A percentile compares a stretch with the other conserved stretches of the same genome.
phyloP scores from a whole-genome alignment of 1,284 basidiomycete species.

The Cryptococcus deneoformans region DNA sequence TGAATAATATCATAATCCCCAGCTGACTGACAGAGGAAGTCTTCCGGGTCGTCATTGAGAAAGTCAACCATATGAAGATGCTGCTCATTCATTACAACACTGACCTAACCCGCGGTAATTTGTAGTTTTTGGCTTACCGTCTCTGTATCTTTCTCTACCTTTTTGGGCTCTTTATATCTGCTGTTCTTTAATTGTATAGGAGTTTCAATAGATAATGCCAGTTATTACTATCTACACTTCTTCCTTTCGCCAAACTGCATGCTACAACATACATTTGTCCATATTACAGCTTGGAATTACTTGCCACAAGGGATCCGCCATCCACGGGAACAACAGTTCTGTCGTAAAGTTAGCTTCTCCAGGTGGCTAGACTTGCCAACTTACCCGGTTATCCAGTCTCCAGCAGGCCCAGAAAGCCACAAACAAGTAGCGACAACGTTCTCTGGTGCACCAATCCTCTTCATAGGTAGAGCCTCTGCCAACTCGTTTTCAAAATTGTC shows the following conservation, averaged over 20 bases:
- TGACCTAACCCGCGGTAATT: no score
- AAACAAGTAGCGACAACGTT: slow-evolving; percentile 63
- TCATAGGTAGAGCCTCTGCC: slow-evolving; percentile 54
- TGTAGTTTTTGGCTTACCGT: background rate
- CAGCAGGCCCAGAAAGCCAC: slow-evolving; percentile 61
- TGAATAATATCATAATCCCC: background rate
- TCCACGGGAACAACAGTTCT: slow-evolving; percentile 61
- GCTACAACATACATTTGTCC: background rate
- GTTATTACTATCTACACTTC: no score
- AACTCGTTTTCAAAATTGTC: slow-evolving; percentile 55
- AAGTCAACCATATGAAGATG: no score
- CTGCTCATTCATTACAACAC: no score
- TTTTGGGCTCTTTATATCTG: background rate
- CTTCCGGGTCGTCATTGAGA: no score
- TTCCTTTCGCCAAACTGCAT: no score
- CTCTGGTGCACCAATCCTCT: slow-evolving; percentile 61
- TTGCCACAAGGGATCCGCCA: slow-evolving; percentile 54
- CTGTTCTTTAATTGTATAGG: no score
- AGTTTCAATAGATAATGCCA: no score
- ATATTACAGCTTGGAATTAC: slow-evolving; percentile 23
- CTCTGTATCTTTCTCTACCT: slow-evolving; percentile 1
- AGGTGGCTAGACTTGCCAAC: background rate
- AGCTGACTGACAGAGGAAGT: background rate
- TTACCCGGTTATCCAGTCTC: slow-evolving; percentile 60
- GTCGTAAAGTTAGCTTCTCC: background rate